phyloP scores from a whole-genome alignment of 2,329 filamentous ascomycete genomes.

The Dactylonectria estremocensis region DNA sequence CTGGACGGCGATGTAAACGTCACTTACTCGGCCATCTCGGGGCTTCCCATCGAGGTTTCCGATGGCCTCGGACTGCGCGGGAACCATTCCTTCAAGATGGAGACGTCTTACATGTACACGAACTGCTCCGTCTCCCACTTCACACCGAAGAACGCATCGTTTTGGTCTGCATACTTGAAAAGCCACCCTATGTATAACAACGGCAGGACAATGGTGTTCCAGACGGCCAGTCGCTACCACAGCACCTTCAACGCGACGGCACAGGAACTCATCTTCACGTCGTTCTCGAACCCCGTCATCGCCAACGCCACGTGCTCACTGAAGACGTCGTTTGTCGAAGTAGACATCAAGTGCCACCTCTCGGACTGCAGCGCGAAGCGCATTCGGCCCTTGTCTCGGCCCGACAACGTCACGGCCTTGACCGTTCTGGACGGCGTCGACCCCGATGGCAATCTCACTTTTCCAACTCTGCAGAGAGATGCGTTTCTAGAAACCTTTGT shows the following conservation, averaged over 20 bases:
- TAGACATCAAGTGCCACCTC: not conserved
- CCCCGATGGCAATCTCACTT: not conserved
- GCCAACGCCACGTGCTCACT: constrained; percentile 14
- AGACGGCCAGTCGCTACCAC: no score
- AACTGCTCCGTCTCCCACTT: not conserved
- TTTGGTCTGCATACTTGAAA: no score
- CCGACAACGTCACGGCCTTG: not conserved
- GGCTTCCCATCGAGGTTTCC: constrained; percentile 14
- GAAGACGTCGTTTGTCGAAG: not conserved
- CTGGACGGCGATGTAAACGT: constrained; percentile 1
- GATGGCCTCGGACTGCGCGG: not conserved
- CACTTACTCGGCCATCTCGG: constrained; percentile 22
- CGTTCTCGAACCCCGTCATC: not conserved
- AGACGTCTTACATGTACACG: constrained; percentile 16
- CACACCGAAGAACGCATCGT: not conserved
- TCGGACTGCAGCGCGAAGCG: not conserved
- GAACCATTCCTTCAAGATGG: not conserved
- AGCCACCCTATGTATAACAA: no score
- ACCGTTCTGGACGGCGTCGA: constrained; percentile 10
- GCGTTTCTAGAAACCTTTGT: not conserved
- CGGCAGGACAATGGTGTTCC: no score
- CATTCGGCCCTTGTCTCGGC: not conserved
- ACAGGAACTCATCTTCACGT: not conserved
- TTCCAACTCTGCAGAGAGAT: not conserved
- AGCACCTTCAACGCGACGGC: not conserved